Evolutionary conservation across 2,329 filamentous ascomycete genomes (phyloP), one percentile per base, ranked within the genome.

Genomic region (Exserohilum rostratum): DNA sequence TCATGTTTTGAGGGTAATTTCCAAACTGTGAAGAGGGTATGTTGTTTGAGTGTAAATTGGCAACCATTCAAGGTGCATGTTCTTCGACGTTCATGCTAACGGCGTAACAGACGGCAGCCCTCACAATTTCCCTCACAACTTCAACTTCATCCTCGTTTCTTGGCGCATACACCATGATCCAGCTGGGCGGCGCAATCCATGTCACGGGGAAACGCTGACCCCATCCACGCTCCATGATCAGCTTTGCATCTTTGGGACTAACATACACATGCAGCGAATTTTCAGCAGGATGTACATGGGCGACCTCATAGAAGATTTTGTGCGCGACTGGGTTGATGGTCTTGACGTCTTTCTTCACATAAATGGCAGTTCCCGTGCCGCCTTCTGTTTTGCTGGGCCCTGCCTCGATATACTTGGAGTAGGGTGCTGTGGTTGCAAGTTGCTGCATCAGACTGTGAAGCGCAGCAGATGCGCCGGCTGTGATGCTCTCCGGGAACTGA

Each of bases 181-280:
- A 72, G 43, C 70, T 70, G 22, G 59, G 49, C 12, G 69, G 70
- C 25, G 67, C 68, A 37, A 72, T 9, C 68, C 68, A 72, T 6
- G 58, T 59, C 1, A 72, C 66, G 0, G 82, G 82, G 71, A 86
- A 84, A 34, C 82, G 69, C 76, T 92, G 85, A 0, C 88, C 91
- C 91, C 91, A 96, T 1, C 90, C 90, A 60, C 85, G 86, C 61
- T 86, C 82, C 22, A 96, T 77, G 2, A 95, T 83, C 46, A 87
- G 79, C 62, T 80, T 85, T 50, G 90, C 90, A 71, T 96, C 91
- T 40, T 86, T 82, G 0, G 90, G 90, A 68, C 93, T 90, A 27
- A 95, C 81, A 49, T 87, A 90, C 72, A 95, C 81, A 74, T 96
- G 91, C 80, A 93, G 80, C 11, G 87, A 89, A 61, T 88, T 84